Conservation (phyloP, 306 rosid species). For the Alnus glutinosa region DNA sequence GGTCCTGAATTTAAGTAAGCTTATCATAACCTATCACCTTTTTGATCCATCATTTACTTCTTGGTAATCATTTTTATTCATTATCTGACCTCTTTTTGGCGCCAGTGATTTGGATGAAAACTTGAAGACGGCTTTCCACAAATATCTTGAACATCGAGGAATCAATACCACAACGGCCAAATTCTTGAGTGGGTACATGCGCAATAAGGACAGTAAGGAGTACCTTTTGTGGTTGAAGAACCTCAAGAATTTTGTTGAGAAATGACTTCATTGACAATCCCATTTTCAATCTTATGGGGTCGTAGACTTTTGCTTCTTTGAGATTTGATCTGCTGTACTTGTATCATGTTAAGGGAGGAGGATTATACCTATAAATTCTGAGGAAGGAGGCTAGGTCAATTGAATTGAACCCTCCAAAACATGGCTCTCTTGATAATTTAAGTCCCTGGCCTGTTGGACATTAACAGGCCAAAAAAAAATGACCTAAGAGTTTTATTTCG, state of each 20-base stretch:
- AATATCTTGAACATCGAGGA: slow-evolving; percentile 78
- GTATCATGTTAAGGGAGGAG: slow-evolving; percentile 20
- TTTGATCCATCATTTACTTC: not conserved
- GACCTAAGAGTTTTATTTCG: not conserved
- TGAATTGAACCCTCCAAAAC: not conserved
- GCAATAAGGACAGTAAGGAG: slow-evolving; percentile 63
- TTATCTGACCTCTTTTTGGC: not conserved
- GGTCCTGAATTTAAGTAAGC: slow-evolving; percentile 86
- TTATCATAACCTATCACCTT: not conserved
- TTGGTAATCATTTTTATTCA: not conserved
- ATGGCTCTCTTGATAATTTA: not conserved
- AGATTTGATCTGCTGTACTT: slow-evolving; percentile 12
- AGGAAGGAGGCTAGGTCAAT: not conserved
- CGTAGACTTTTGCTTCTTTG: slow-evolving; percentile 9
- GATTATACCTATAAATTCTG: not conserved
- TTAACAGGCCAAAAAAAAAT: not conserved
- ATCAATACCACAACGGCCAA: slow-evolving; percentile 53
- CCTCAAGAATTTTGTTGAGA: slow-evolving; percentile 66
- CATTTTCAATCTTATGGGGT: not conserved
- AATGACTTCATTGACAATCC: slow-evolving; percentile 32
- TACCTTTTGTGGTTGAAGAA: slow-evolving; percentile 78
- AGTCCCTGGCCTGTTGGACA: not conserved
- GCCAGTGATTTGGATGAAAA: slow-evolving; percentile 86
- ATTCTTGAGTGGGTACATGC: slow-evolving; percentile 73
- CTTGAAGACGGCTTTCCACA: slow-evolving; percentile 76